phyloP scores from a whole-genome alignment of 805 yeast species.

The Saturnispora zaruensis region DNA sequence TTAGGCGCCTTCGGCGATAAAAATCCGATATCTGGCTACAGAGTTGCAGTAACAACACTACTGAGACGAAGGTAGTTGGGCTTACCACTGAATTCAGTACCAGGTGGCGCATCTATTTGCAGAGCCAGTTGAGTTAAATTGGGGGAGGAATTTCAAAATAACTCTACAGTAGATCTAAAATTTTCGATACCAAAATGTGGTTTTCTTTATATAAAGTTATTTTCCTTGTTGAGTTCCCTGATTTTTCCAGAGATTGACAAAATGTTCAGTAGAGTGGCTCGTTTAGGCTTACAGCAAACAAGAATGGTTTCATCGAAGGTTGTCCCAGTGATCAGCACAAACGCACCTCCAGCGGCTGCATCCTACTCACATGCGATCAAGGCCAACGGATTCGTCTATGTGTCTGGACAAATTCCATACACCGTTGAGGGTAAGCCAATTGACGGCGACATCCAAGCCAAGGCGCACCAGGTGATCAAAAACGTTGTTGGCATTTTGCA shows the following conservation, averaged over 20 bases:
- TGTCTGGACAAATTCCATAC: slow-evolving; percentile 93
- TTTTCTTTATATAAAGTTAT: not conserved
- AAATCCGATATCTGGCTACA: not conserved
- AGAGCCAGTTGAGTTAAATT: too few species aligned
- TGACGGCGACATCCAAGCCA: slow-evolving; percentile 66
- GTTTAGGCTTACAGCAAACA: not conserved
- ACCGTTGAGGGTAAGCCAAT: slow-evolving; percentile 75
- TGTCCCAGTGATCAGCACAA: slow-evolving; percentile 48
- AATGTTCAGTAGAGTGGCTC: slow-evolving; percentile 11
- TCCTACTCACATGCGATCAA: slow-evolving; percentile 94
- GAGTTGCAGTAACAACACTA: too few species aligned
- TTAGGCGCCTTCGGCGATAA: not conserved
- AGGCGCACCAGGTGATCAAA: slow-evolving; percentile 65
- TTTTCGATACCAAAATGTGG: too few species aligned
- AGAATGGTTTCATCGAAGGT: slow-evolving; percentile 30
- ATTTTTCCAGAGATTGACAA: not conserved
- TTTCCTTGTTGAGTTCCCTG: not conserved
- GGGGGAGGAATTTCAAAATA: too few species aligned
- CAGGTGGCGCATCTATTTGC: too few species aligned
- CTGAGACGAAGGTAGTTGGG: too few species aligned
- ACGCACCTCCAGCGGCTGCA: slow-evolving; percentile 96
- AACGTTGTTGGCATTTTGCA: slow-evolving; percentile 66
- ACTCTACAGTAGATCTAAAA: too few species aligned
- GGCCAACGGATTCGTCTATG: slow-evolving; percentile 81
- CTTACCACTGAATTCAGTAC: too few species aligned